These are phyloP conservation scores for Fusarium armeniacum DNA, from an alignment of 2,329 filamentous ascomycete species.

Conservation along the genomic window DNA sequence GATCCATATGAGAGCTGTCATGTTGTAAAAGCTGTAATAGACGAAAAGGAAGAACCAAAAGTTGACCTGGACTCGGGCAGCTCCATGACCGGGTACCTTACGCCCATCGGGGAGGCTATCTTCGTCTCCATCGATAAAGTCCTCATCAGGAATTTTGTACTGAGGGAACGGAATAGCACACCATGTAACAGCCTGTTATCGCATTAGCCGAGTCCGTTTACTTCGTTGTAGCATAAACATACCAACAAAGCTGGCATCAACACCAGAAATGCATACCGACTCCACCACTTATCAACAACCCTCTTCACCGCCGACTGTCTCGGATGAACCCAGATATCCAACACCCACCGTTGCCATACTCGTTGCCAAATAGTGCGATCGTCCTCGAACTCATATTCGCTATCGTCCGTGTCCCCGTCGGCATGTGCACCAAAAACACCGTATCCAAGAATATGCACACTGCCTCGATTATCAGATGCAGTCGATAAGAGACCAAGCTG, in stretches of 20 bases:
- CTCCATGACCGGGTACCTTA: constrained; percentile 72
- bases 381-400: constrained; percentile 52
- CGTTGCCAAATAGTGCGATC: constrained; percentile 55
- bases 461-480: constrained; percentile 59
- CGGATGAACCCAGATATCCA: constrained; percentile 73
- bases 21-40: constrained; percentile 78
- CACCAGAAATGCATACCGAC: constrained; percentile 71
- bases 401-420: constrained; percentile 41
- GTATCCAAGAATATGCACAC: constrained; percentile 68
- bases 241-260: constrained; percentile 72
- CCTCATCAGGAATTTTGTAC: constrained; percentile 66
- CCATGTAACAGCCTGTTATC: constrained; percentile 71
- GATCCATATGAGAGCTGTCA: constrained; percentile 77
- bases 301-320: constrained; percentile 69
- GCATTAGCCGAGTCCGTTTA: constrained; percentile 17
- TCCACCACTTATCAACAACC: constrained; percentile 74
- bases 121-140: constrained; percentile 58
- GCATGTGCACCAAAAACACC: constrained; percentile 63
- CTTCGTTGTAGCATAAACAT: constrained; percentile 46
- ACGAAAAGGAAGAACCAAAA: constrained; percentile 80
- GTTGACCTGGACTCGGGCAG: constrained; percentile 73
- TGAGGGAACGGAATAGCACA: constrained; percentile 76
- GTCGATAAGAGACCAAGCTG: constrained; percentile 59
- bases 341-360: constrained; percentile 56
- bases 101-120: constrained; percentile 51